phyloP scores from a whole-genome alignment of 805 yeast genomes.

The Saccharomycopsis babjevae region DNA sequence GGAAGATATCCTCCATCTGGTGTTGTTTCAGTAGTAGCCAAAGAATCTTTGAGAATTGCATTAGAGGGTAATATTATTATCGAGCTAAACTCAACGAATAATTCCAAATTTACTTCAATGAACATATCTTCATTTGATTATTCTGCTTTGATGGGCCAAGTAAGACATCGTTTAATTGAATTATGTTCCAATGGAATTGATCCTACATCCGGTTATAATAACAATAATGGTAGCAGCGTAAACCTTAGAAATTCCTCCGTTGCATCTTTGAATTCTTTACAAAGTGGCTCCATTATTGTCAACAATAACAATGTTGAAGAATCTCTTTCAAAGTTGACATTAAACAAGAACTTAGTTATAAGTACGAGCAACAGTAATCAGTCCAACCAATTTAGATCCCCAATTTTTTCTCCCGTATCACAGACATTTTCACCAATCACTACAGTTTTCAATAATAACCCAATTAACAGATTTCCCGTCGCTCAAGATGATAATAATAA shows the following conservation, averaged over 20 bases:
- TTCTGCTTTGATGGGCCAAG: conserved; percentile 22
- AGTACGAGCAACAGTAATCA: background rate
- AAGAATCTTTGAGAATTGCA: conserved; percentile 37
- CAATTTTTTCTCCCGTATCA: conserved; percentile 12
- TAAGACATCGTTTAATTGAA: conserved; percentile 30
- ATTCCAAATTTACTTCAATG: conserved; percentile 19
- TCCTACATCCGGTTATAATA: background rate
- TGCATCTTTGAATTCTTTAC: conserved; percentile 10
- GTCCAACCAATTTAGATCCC: conserved; percentile 5
- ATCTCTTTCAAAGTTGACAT: conserved; percentile 4
- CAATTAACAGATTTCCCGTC: background rate
- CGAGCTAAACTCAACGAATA: conserved; percentile 30
- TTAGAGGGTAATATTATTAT: conserved; percentile 26
- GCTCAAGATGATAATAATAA: background rate
- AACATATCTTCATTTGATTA: background rate
- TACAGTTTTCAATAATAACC: conserved; percentile 6
- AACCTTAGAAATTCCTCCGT: conserved; percentile 6
- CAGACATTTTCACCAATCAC: conserved; percentile 18
- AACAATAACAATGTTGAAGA: conserved; percentile 4
- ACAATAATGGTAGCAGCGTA: background rate
- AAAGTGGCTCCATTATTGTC: background rate
- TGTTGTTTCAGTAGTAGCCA: conserved; percentile 48
- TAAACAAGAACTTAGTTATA: conserved; percentile 1
- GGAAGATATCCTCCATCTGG: conserved; percentile 59
- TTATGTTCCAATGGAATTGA: conserved; percentile 4